These are phyloP conservation scores for Aspergillus sp. DNA, from an alignment of 2,329 filamentous ascomycete genomes.

Conservation along the genomic window DNA sequence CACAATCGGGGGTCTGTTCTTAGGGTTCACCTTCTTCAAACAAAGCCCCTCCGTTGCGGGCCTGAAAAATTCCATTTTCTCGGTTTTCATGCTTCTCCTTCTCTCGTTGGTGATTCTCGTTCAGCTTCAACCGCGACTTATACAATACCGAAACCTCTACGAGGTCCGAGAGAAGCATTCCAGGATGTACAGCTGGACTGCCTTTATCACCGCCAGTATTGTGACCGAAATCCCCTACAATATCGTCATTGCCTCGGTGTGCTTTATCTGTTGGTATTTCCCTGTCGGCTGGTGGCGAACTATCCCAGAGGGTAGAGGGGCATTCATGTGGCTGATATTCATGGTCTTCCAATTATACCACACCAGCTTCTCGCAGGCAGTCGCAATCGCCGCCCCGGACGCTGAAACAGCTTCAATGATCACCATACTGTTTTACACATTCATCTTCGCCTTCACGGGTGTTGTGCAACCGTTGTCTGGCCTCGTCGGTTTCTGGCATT, in stretches of 20 bases:
- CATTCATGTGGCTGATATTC: background rate
- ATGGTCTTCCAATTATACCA: background rate
- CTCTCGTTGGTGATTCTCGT: constrained; percentile 43
- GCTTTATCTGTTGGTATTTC: background rate
- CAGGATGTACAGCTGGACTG: constrained; percentile 78
- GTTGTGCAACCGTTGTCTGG: background rate
- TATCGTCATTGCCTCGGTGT: constrained; percentile 56
- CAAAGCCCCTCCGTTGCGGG: constrained; percentile 21
- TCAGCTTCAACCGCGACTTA: constrained; percentile 48
- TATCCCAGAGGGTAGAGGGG: background rate
- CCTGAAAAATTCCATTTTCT: constrained; percentile 71
- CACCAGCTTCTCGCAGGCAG: background rate
- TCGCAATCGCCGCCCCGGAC: background rate
- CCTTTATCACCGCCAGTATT: constrained; percentile 79
- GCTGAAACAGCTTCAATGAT: background rate
- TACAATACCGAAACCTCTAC: constrained; percentile 71
- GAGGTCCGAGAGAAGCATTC: constrained; percentile 79
- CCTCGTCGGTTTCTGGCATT: background rate
- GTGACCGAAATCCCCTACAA: constrained; percentile 76
- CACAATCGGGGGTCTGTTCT: constrained; percentile 59
- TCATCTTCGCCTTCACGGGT: background rate
- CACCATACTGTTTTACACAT: background rate
- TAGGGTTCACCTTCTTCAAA: constrained; percentile 74
- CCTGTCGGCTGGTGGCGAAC: background rate
- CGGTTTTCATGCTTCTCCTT: constrained; percentile 34